Evolutionary conservation across 352 stramenopile genomes (phyloP).

Genomic region (Phytophthora pluvialis): DNA sequence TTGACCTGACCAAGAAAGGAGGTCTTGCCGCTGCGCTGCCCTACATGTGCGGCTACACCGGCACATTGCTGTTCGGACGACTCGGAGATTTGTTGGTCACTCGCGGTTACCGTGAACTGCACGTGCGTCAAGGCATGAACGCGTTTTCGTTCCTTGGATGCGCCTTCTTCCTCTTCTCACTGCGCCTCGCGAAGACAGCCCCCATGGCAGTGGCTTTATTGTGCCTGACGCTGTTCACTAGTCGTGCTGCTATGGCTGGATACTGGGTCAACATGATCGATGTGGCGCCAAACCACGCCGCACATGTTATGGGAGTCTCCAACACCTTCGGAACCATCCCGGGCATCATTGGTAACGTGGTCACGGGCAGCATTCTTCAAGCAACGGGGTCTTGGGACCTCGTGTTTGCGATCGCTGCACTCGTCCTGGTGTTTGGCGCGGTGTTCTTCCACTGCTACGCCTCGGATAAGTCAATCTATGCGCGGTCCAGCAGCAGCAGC

Average conservation of each 20-base stretch:
- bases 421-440: conserved; percentile 73
- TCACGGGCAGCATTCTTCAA: conserved; percentile 82
- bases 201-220: conserved; percentile 66
- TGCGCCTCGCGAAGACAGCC: conserved; percentile 69
- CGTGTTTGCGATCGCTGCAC: conserved; percentile 81
- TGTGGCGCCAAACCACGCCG: conserved; percentile 78
- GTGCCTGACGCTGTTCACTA: conserved; percentile 80
- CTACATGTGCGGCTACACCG: conserved; percentile 82
- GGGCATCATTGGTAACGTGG: conserved; percentile 85
- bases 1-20: conserved; percentile 75
- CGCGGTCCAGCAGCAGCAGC: conserved; percentile 2
- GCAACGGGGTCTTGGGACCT: conserved; percentile 79
- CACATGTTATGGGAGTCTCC: conserved; percentile 87
- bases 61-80: conserved; percentile 74
- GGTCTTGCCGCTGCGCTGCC: conserved; percentile 72
- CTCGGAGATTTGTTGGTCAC: conserved; percentile 73
- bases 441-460: conserved; percentile 80
- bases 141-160: conserved; percentile 75
- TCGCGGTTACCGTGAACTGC: conserved; percentile 68
- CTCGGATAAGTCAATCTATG: conserved; percentile 82
- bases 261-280: conserved; percentile 94
- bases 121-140: conserved; percentile 84
- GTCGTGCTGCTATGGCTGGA: conserved; percentile 73
- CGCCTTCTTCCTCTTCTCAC: conserved; percentile 69
- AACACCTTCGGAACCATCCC: conserved; percentile 89